Evolutionary conservation across 306 rosid genomes (phyloP), one percentile per base, ranked within the genome.

Genomic region (Pyrus pyrifolia): DNA sequence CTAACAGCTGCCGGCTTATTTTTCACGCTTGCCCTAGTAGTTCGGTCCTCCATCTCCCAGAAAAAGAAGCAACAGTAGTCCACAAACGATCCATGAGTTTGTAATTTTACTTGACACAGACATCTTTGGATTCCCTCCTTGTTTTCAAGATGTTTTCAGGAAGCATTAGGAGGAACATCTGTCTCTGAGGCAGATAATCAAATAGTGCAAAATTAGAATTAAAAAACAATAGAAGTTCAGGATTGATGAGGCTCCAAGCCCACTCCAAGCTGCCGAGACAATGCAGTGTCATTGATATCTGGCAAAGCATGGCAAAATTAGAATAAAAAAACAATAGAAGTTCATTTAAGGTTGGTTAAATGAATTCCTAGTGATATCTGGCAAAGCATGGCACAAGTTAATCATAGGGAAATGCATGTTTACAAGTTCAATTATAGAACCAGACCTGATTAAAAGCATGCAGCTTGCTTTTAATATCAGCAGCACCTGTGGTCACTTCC

Each of bases 391-490:
- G 78, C 52, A 46, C 27, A 73, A 76, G 61, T 52, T 40, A 52
- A 79, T 64, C 70, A 77, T 31, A 66, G 73, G 76, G 63, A 38
- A 44, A 4, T 13, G 63, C 21, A 35, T 69, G 73, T 38, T 49
- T 61, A 49, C 25, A 72, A 77, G 63, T 60, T 67, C 73, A 83
- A 73, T 76, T 66, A 76, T 44, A 66, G 78, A 72, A 45, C 42
- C 85, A 70, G 42, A 95, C 97, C 96, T 90, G 97, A 88, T 95
- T 90, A 76, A 95, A 95, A 52, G 97, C 96, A 44, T 90, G 93
- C 57, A 87, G 83, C 75, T 89, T 85, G 6, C 93, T 87, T 83
- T 89, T 92, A 31, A 92, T 85, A 72, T 95, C 94, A 81, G 97
- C 93, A 71, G 91, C 93, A 62, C 97, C 97, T 6, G 97, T 88